Evolutionary conservation across 2,329 filamentous ascomycete genomes (phyloP).

Genomic region (Aspergillus calidoustus): DNA sequence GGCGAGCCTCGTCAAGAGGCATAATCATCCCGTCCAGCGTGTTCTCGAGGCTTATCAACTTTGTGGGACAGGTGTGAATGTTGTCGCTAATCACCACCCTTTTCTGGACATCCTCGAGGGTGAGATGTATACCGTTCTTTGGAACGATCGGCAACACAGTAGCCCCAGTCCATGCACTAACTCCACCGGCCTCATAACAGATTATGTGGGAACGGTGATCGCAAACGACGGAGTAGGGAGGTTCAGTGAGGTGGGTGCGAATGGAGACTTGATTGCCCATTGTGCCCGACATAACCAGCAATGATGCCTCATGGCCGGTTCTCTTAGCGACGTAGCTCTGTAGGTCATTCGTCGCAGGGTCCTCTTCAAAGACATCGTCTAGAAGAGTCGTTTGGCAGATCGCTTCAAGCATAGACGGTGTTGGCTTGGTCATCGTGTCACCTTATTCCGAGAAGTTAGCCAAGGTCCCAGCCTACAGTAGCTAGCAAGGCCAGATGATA

Average conservation of each 20-base stretch:
- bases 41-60: slow-evolving; percentile 82
- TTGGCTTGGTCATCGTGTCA: slow-evolving; percentile 77
- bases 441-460: slow-evolving; percentile 43
- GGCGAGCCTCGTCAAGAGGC: slow-evolving; percentile 71
- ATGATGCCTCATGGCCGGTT: slow-evolving; percentile 73
- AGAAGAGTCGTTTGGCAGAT: slow-evolving; percentile 74
- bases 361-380: slow-evolving; percentile 84
- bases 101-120: slow-evolving; percentile 74
- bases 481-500: background rate
- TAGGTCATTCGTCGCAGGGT: slow-evolving; percentile 75
- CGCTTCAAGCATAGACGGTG: slow-evolving; percentile 77
- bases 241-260: slow-evolving; percentile 75
- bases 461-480: background rate
- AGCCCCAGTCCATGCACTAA: slow-evolving; percentile 73
- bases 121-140: slow-evolving; percentile 72
- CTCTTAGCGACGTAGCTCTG: slow-evolving; percentile 75
- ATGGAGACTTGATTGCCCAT: slow-evolving; percentile 93
- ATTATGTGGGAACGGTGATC: slow-evolving; percentile 80
- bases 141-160: slow-evolving; percentile 70
- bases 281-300: slow-evolving; percentile 86
- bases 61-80: slow-evolving; percentile 78
- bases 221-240: slow-evolving; percentile 79
- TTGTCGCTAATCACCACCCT: slow-evolving; percentile 67
- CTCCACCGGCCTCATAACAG: slow-evolving; percentile 67
- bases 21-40: slow-evolving; percentile 80